phyloP scores from a whole-genome alignment of 257 asterid genomes.

The Plantago major region DNA sequence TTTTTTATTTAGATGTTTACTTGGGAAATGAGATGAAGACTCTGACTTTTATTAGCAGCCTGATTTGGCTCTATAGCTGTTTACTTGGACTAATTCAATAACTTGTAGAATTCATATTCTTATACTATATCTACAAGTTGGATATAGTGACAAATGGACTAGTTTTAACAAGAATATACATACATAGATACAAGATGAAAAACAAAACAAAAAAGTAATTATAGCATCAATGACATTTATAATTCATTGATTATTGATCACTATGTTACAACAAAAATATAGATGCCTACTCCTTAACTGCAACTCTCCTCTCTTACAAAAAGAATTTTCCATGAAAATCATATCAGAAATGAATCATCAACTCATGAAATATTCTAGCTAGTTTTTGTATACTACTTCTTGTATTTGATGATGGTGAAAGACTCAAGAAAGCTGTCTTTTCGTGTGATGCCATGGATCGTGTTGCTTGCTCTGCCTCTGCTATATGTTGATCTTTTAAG shows the following conservation, averaged over 20 bases:
- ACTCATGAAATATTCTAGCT: constrained; percentile 11
- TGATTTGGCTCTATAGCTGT: background rate
- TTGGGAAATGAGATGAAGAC: no score
- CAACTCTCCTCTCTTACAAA: background rate
- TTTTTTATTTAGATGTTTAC: no score
- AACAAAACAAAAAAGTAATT: background rate
- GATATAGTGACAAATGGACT: no score
- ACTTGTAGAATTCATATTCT: background rate
- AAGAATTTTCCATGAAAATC: background rate
- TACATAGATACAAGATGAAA: background rate
- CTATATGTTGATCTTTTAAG: constrained; percentile 27
- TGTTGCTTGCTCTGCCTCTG: constrained; percentile 31
- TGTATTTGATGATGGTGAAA: constrained; percentile 22
- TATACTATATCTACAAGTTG: background rate
- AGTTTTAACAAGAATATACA: background rate
- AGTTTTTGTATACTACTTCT: background rate
- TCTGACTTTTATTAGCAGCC: constrained; percentile 1
- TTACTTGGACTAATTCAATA: constrained; percentile 21
- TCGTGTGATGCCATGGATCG: constrained; percentile 30
- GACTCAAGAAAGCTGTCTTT: constrained; percentile 22
- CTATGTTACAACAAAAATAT: constrained; percentile 1
- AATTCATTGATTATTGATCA: constrained; percentile 14
- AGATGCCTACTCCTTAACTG: constrained; percentile 7
- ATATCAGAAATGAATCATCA: constrained; percentile 12
- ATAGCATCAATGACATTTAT: background rate